These are phyloP conservation scores for Paracorniculantispora psalliotae DNA, from an alignment of 2,329 filamentous ascomycete genomes.

Conservation along the genomic window DNA sequence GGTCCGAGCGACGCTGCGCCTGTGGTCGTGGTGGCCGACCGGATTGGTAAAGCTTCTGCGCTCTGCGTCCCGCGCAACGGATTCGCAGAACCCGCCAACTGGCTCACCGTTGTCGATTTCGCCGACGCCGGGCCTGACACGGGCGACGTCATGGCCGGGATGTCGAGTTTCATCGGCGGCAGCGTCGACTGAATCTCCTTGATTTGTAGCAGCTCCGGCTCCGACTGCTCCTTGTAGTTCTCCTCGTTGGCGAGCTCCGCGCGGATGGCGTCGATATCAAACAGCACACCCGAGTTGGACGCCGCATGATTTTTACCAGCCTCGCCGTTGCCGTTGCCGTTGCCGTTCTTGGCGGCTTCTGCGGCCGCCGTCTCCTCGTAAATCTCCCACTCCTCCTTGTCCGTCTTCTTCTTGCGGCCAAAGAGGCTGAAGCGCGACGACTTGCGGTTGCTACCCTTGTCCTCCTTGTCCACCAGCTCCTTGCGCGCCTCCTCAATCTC, in stretches of 20 bases:
- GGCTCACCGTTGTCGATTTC: conserved; percentile 20
- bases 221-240: conserved; percentile 46
- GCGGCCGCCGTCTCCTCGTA: conserved; percentile 66
- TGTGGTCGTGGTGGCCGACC: too few relatives aligned
- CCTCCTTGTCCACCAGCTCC: conserved; percentile 76
- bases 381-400: conserved; percentile 90
- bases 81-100: not conserved
- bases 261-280: conserved; percentile 92
- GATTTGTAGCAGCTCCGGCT: conserved; percentile 47
- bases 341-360: conserved; percentile 29
- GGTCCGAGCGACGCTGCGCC: conserved; percentile 17
- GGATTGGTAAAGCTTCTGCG: conserved; percentile 32
- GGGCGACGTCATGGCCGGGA: conserved; percentile 31
- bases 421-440: conserved; percentile 67
- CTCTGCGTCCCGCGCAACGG: conserved; percentile 43
- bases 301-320: conserved; percentile 30
- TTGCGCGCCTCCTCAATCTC: conserved; percentile 94
- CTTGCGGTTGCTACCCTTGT: conserved; percentile 51
- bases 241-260: conserved; percentile 71
- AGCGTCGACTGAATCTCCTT: conserved; percentile 83
- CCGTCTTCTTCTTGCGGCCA: conserved; percentile 70
- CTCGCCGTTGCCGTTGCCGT: conserved; percentile 13
- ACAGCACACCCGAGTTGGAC: conserved; percentile 63
- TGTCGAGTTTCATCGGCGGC: conserved; percentile 79
- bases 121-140: conserved; percentile 15